These are phyloP conservation scores for Melaleuca alternifolia DNA, from an alignment of 345 rosid genomes.

Conservation along the genomic window DNA sequence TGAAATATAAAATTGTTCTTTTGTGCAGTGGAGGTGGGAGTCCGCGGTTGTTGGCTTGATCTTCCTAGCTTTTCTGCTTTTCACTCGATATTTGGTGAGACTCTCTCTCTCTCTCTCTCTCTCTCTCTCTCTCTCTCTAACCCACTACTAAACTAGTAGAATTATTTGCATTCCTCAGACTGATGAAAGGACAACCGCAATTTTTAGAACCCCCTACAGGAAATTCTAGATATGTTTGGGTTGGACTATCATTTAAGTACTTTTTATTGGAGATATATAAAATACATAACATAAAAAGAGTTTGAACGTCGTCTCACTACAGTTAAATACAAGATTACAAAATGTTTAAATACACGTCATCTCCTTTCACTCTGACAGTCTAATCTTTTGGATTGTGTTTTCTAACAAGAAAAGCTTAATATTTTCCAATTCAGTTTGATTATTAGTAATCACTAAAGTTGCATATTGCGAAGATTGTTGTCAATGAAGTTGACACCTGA, in stretches of 20 bases:
- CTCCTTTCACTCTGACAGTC: not conserved
- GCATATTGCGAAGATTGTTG: not conserved
- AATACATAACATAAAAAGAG: not conserved
- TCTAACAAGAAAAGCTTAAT: not conserved
- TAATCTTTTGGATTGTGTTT: not conserved
- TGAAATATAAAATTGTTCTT: not conserved
- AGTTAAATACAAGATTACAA: not conserved
- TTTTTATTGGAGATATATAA: not conserved
- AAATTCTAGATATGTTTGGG: not conserved
- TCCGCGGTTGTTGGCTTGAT: conserved; percentile 49
- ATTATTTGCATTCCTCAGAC: not conserved
- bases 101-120: not conserved
- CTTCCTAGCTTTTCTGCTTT: conserved; percentile 60
- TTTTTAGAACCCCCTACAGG: not conserved
- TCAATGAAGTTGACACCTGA: not conserved
- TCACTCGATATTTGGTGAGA: conserved; percentile 56
- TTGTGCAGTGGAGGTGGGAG: conserved; percentile 74
- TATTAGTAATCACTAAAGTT: not conserved
- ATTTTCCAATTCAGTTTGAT: not conserved
- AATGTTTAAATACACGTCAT: not conserved
- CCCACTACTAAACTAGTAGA: not conserved
- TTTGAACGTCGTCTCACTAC: not conserved
- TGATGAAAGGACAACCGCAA: not conserved
- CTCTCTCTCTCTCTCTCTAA: not conserved
- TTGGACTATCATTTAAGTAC: not conserved